Evolutionary conservation across 345 rosid genomes (phyloP).

Genomic region (Arabidopsis thaliana): TAIR10.1 NC_003076.8:4190501-4191000

Average conservation of each 20-base stretch:
- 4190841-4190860: constrained; percentile 35
- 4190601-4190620: constrained; percentile 30
- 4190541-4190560: constrained; percentile 46
- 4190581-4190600: constrained; percentile 35
- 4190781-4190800: constrained; percentile 16
- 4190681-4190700: constrained; percentile 27
- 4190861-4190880: constrained; percentile 34
- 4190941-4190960: constrained; percentile 14
- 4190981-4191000: constrained; percentile 16
- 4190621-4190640: constrained; percentile 31
- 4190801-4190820: constrained; percentile 14
- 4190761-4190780: constrained; percentile 21
- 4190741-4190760: constrained; percentile 5
- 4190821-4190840: constrained; percentile 45
- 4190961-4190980: neutral
- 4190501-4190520: constrained; percentile 32
- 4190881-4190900: constrained; percentile 34
- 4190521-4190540: constrained; percentile 40
- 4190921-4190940: constrained; percentile 29
- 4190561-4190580: constrained; percentile 43
- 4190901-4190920: constrained; percentile 22
- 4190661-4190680: constrained; percentile 46
- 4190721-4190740: constrained; percentile 38
- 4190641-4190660: constrained; percentile 43
- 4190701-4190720: constrained; percentile 44